Base-by-base conservation (phyloP, 352 stramenopile species). In the Globisporangium irregulare region DNA sequence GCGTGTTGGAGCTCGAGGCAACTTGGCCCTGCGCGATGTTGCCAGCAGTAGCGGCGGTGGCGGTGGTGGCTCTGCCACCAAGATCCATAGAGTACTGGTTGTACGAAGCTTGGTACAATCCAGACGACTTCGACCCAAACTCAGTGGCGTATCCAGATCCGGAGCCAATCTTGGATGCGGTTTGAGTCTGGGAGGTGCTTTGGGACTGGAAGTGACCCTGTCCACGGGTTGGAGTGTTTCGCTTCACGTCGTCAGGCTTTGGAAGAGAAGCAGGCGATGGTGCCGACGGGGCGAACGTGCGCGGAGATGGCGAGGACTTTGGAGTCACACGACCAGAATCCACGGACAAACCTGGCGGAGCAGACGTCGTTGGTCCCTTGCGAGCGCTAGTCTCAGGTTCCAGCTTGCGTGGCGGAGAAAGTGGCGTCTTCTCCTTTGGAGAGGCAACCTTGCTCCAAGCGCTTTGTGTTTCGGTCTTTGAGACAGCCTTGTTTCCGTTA, bases 181-280 rank as follows among this genome's bases (percentile, higher is more conserved):
- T 43, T 64, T 92, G 86, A 5, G 65, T 58, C 32, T 79, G 53
- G 41, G 79, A 34, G 29, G 64, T 70, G 24, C 67, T 53, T 65
- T 86, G 77, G n/a, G 66, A 68, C 67, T 86, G 77, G 66, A 91
- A 91, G 41, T 80, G 64, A 43, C 67, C 72, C 66, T 87, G 86
- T 4, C 70, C 68, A 34, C 83, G 83, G 12, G 79, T 91, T 43
- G 86, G 86, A 4, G 84, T 92, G 62, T 74, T 78, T 66, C 86
- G 82, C 74, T 93, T 94, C 29, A 95, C 87, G 29, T 94, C 87
- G 48, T 94, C 86, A 4, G 88, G 88, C 74, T 95, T 95, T 51
- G 88, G 88, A 6, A 95, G 77, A 62, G 88, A 83, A n/a, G 86
- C 86, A n/a, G 88, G 88, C 53, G 88, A 95, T 24, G 88, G 88